phyloP scores from a whole-genome alignment of 2,329 filamentous ascomycete genomes.

The Ustilaginoidea virens region DNA sequence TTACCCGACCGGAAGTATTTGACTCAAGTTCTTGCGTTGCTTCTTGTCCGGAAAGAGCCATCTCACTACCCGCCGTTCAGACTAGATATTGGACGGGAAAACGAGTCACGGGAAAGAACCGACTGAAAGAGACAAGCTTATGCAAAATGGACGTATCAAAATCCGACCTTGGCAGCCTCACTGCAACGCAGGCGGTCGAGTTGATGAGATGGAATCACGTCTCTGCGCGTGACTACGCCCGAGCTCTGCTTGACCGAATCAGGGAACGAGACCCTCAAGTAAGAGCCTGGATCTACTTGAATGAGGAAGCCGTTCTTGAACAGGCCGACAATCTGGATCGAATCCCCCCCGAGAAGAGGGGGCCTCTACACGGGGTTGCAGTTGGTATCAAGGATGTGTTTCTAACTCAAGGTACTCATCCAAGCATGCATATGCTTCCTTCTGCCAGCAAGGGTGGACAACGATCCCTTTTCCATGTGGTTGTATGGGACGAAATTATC shows the following conservation, averaged over 20 bases:
- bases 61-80: no score
- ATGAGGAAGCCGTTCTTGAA: conserved; percentile 28
- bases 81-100: no score
- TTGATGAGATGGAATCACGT: conserved; percentile 12
- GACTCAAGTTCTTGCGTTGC: no score
- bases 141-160: conserved; percentile 2
- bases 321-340: conserved; percentile 34
- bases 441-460: no score
- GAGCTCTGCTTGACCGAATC: conserved; percentile 29
- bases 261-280: conserved; percentile 26
- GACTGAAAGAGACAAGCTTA: neutral
- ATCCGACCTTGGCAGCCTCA: conserved; percentile 2
- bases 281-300: conserved; percentile 34
- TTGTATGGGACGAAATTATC: no score
- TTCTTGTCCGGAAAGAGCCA: no score
- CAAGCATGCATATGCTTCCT: no score
- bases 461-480: no score
- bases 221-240: conserved; percentile 32
- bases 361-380: conserved; percentile 40
- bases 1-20: no score
- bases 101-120: neutral
- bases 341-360: conserved; percentile 29
- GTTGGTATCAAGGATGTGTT: conserved; percentile 48
- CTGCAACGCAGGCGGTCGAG: conserved; percentile 4
- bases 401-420: conserved; percentile 36